Percentiles rank a stretch among this genome's conserved stretches.
Conservation (phyloP, 192 early-diverging fungal species). For the Backusella psychrophila region DNA sequence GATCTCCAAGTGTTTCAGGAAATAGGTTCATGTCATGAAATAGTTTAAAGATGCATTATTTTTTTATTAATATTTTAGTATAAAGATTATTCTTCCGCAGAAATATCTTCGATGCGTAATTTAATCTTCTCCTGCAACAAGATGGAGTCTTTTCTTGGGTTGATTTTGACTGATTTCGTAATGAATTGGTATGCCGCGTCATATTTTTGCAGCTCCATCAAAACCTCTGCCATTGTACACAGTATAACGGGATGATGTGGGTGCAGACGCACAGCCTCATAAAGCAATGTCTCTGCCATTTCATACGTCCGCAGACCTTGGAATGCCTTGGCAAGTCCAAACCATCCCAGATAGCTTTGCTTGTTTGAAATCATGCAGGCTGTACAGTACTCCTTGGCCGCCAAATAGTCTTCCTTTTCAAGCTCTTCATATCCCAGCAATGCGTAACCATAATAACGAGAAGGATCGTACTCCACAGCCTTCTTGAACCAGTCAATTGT, state of each 20-base stretch:
- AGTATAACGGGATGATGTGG: slow-evolving; percentile 28
- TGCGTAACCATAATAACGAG: slow-evolving; percentile 21
- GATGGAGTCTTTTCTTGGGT: neutral
- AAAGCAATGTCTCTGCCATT: slow-evolving; percentile 18
- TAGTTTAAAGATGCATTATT: too few species aligned
- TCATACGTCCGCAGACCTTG: slow-evolving; percentile 13
- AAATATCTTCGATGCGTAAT: neutral
- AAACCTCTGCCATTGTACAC: slow-evolving; percentile 28
- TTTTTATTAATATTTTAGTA: too few species aligned
- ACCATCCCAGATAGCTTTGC: slow-evolving; percentile 31
- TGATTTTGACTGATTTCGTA: neutral
- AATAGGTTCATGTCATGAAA: too few species aligned
- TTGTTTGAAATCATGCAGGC: slow-evolving; percentile 27
- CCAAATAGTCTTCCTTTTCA: slow-evolving; percentile 25
- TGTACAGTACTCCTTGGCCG: slow-evolving; percentile 26
- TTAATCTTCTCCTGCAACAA: neutral
- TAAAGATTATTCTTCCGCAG: neutral
- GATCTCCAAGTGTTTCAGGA: too few species aligned
- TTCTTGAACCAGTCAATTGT: slow-evolving; percentile 30
- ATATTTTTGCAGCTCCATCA: slow-evolving; percentile 16
- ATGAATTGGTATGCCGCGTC: slow-evolving; percentile 5
- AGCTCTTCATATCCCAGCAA: slow-evolving; percentile 34
- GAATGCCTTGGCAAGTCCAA: slow-evolving; percentile 28
- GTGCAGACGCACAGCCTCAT: slow-evolving; percentile 25
- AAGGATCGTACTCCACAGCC: slow-evolving; percentile 21